Percentiles rank a stretch among this genome's conserved stretches.
These are phyloP conservation scores for Cystobasidium tubakii DNA, from an alignment of 768 basidiomycete species.

Conservation along the genomic window DNA sequence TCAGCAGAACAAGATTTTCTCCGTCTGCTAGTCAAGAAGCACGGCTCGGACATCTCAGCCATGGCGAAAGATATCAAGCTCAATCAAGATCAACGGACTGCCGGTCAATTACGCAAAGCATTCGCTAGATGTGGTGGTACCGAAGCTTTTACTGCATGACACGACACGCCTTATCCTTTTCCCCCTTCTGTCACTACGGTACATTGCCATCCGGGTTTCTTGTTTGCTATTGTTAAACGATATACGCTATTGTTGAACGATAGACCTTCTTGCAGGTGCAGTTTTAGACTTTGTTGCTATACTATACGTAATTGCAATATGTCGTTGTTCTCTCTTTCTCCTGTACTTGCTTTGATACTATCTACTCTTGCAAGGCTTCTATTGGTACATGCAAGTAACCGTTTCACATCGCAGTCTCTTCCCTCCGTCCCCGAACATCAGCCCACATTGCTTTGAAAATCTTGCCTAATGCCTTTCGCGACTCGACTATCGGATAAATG, in stretches of 20 bases:
- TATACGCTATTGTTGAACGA: too few relatives aligned
- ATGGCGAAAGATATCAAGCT: conserved; percentile 74
- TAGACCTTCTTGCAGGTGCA: neutral
- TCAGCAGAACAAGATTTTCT: conserved; percentile 64
- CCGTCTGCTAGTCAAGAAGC: conserved; percentile 59
- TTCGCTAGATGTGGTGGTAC: conserved; percentile 14
- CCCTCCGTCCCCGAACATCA: too few relatives aligned
- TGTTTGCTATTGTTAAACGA: too few relatives aligned
- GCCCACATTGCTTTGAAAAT: too few relatives aligned
- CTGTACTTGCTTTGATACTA: neutral
- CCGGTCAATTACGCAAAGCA: conserved; percentile 59
- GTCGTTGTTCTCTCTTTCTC: neutral
- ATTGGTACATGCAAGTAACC: too few relatives aligned
- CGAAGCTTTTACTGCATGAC: neutral
- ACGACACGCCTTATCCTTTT: too few relatives aligned
- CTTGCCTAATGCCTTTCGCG: conserved; percentile 65
- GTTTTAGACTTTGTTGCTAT: neutral
- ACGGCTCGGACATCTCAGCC: conserved; percentile 64
- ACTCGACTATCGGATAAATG: conserved; percentile 80
- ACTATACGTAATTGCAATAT: neutral
- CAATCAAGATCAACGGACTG: conserved; percentile 79
- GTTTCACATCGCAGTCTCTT: too few relatives aligned
- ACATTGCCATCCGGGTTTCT: neutral
- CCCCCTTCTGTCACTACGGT: too few relatives aligned
- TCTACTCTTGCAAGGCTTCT: conserved; percentile 51